Evolutionary conservation across 2,329 filamentous ascomycete species (phyloP), one percentile per base, ranked within the genome.

Genomic region (Ambrosiella beaveri): DNA sequence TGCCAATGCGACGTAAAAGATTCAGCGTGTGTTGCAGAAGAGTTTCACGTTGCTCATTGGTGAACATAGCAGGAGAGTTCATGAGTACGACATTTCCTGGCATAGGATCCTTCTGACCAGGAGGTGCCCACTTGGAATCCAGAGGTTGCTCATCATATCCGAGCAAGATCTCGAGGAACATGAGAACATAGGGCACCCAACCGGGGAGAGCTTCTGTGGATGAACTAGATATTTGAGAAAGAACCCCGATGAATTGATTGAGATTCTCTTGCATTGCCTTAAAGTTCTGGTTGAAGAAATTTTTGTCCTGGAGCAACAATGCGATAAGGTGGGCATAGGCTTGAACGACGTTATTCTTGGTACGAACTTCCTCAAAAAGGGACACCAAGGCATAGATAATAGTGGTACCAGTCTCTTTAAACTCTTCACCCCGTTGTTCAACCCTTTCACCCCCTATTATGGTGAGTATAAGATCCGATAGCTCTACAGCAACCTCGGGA

Each of bases 311-410:
- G 15, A 97, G 77, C 57, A 97, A 81, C 41, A 98, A 73, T 2
- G 89, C 93, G 9, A 98, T 75, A 12, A 98, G 76, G 70, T 98
- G 91, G 15, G 93, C 89, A 70, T 94, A 95, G 1, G 93, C 88
- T 17, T 89, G 86, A 63, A 98, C 80, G 61, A 75, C 78, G 61
- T 71, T 72, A 3, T 76, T 75, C 59, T 78, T 77, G 2, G 71
- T 81, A 67, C 88, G 80, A 7, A 82, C 79, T 44, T 82, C 77
- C 41, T 74, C 68, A 11, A 75, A 74, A 57, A 85, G 77, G 5
- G 82, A 85, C 64, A 94, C 84, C 11, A 99, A 73, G 0, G 89
- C 94, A 65, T 86, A 84, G 3, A 90, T 84, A 51, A 98, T 73
- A 0, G 89, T 94, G 55, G 84, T 80, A 13, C 87, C 89, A 63